These are phyloP conservation scores for Pyrenula massariospora DNA, from an alignment of 495 filamentous ascomycete species.

Conservation along the genomic window DNA sequence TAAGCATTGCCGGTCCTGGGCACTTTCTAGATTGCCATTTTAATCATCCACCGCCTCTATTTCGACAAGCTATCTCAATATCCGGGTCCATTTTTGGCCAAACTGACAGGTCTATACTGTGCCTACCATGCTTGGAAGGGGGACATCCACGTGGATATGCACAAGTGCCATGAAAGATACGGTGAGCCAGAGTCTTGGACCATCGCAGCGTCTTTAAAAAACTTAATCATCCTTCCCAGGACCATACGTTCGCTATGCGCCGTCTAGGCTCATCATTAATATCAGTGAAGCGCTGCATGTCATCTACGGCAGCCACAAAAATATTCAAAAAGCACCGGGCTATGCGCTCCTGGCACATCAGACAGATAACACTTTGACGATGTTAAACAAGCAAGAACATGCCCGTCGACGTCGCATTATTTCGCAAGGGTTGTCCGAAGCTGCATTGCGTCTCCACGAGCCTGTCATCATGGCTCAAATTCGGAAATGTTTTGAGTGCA, in stretches of 20 bases:
- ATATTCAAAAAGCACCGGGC: constrained; percentile 16
- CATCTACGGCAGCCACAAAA: constrained; percentile 15
- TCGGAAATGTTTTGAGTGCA: constrained; percentile 15
- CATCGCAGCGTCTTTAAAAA: neutral
- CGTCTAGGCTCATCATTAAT: constrained; percentile 5
- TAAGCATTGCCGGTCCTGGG: neutral
- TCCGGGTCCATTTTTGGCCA: constrained; percentile 19
- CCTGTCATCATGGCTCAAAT: constrained; percentile 10
- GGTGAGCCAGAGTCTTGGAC: constrained; percentile 16
- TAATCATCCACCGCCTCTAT: constrained; percentile 8
- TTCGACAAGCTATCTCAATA: constrained; percentile 20
- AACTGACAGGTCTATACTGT: constrained; percentile 37
- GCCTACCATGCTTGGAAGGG: constrained; percentile 46
- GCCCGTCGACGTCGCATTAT: constrained; percentile 24
- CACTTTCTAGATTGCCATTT: constrained; percentile 1
- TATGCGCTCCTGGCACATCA: constrained; percentile 7
- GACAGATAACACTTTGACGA: neutral
- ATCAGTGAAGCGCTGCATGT: constrained; percentile 3
- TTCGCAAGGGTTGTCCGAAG: constrained; percentile 23
- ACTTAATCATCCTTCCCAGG: neutral
- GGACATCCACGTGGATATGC: constrained; percentile 49
- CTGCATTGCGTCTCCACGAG: constrained; percentile 12
- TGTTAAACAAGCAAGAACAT: constrained; percentile 15
- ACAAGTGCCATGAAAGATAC: constrained; percentile 44
- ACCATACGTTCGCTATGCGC: constrained; percentile 6